Evolutionary conservation across 2,329 filamentous ascomycete genomes (phyloP).

Genomic region (Ramularia collo-cygni): DNA sequence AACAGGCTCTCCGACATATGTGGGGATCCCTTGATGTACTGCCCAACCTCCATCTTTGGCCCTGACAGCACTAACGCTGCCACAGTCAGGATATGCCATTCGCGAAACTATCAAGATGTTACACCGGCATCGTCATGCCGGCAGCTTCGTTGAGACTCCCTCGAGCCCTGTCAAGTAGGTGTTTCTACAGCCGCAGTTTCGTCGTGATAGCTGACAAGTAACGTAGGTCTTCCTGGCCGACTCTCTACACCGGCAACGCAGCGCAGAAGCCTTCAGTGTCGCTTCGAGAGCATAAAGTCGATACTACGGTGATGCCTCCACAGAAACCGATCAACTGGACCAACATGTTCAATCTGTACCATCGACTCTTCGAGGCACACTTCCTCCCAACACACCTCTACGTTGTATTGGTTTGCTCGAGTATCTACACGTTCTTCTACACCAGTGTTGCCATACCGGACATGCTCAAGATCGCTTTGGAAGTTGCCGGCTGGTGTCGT

Average conservation of each 20-base stretch:
- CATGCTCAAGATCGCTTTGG: constrained; percentile 53
- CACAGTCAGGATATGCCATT: constrained; percentile 59
- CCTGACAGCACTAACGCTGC: too few species aligned
- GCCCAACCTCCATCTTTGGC: too few species aligned
- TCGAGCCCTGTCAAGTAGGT: constrained; percentile 25
- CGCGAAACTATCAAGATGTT: constrained; percentile 29
- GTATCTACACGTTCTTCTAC: constrained; percentile 52
- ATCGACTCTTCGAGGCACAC: constrained; percentile 67
- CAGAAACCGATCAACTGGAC: constrained; percentile 32
- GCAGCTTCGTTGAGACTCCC: constrained; percentile 2
- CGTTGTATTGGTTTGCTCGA: constrained; percentile 56
- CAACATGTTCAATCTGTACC: constrained; percentile 53
- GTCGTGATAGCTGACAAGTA: constrained; percentile 8
- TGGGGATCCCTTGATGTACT: constrained; percentile 67
- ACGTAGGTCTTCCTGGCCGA: too few species aligned
- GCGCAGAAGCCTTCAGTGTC: constrained; percentile 14
- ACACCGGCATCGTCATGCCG: constrained; percentile 13
- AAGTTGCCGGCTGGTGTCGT: constrained; percentile 53
- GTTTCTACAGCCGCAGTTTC: too few species aligned
- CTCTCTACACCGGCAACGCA: constrained; percentile 26
- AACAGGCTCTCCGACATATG: constrained; percentile 68
- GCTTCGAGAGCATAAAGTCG: not conserved
- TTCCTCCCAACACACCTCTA: constrained; percentile 64
- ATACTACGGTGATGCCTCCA: constrained; percentile 12
- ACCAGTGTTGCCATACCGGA: constrained; percentile 47